Evolutionary conservation across 768 basidiomycete species (phyloP).

Genomic region (Leccinum arenicola): DNA sequence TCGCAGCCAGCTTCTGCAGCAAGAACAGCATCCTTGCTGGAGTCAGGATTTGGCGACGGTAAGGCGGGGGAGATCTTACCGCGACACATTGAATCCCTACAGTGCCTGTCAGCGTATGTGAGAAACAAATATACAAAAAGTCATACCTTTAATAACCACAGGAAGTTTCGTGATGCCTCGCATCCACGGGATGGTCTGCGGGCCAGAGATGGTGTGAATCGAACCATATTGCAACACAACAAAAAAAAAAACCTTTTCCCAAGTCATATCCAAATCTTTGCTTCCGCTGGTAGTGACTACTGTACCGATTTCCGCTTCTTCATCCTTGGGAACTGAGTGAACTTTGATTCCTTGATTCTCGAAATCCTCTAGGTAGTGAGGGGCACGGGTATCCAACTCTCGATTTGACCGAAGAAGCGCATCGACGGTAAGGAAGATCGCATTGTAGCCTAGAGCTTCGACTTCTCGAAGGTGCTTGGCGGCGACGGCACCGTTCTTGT

Average conservation of each 20-base stretch:
- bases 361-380: constrained; percentile 54
- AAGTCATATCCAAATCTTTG: constrained; percentile 75
- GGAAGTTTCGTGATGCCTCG: constrained; percentile 64
- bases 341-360: constrained; percentile 38
- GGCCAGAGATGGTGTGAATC: neutral
- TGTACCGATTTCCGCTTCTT: constrained; percentile 38
- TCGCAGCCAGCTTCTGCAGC: constrained; percentile 82
- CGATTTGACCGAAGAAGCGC: constrained; percentile 80
- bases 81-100: constrained; percentile 71
- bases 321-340: constrained; percentile 15
- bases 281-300: constrained; percentile 67
- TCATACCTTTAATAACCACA: constrained; percentile 67
- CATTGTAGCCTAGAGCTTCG: constrained; percentile 74
- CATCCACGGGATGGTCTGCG: constrained; percentile 75
- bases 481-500: constrained; percentile 62
- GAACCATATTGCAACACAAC: neutral
- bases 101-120: constrained; percentile 7
- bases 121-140: neutral
- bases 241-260: constrained; percentile 52
- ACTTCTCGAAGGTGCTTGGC: constrained; percentile 69
- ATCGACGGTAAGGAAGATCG: constrained; percentile 91
- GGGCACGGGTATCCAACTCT: constrained; percentile 66
- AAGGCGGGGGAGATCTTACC: constrained; percentile 31
- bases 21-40: constrained; percentile 73
- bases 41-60: constrained; percentile 3